Evolutionary conservation across 768 basidiomycete species (phyloP).

Genomic region (Naganishia friedmannii): DNA sequence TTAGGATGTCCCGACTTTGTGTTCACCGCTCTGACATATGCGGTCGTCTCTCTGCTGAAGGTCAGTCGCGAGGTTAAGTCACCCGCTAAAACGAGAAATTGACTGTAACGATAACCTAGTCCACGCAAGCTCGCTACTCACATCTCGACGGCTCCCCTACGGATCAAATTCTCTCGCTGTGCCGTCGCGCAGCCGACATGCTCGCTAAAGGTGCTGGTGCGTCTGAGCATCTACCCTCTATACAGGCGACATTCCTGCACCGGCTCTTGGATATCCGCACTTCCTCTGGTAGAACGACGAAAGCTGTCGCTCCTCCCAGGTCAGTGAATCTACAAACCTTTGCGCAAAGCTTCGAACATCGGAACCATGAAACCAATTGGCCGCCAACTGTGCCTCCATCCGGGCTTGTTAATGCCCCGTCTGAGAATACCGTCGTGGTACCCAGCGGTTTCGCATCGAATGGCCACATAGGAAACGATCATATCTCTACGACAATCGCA

Average conservation of each 20-base stretch:
- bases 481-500: background rate
- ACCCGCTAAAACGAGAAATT: background rate
- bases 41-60: slow-evolving; percentile 38
- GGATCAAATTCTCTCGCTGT: slow-evolving; percentile 18
- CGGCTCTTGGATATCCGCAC: slow-evolving; percentile 32
- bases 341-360: slow-evolving; percentile 16
- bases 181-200: slow-evolving; percentile 37
- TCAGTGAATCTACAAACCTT: slow-evolving; percentile 20
- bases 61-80: slow-evolving; percentile 9
- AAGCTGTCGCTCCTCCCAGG: slow-evolving; percentile 9
- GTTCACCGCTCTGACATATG: slow-evolving; percentile 42
- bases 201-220: slow-evolving; percentile 34
- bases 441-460: background rate
- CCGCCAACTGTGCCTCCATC: slow-evolving; percentile 14
- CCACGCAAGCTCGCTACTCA: slow-evolving; percentile 24
- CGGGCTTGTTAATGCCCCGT: background rate
- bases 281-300: slow-evolving; percentile 11
- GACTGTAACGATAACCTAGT: background rate
- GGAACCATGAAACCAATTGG: slow-evolving; percentile 20
- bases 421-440: background rate
- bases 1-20: slow-evolving; percentile 39
- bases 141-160: slow-evolving; percentile 24
- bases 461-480: background rate
- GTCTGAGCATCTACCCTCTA: slow-evolving; percentile 33
- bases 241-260: slow-evolving; percentile 34